These are phyloP conservation scores for Cnidoscolus chayamansa DNA, from an alignment of 441 rosid species.

Conservation along the genomic window DNA sequence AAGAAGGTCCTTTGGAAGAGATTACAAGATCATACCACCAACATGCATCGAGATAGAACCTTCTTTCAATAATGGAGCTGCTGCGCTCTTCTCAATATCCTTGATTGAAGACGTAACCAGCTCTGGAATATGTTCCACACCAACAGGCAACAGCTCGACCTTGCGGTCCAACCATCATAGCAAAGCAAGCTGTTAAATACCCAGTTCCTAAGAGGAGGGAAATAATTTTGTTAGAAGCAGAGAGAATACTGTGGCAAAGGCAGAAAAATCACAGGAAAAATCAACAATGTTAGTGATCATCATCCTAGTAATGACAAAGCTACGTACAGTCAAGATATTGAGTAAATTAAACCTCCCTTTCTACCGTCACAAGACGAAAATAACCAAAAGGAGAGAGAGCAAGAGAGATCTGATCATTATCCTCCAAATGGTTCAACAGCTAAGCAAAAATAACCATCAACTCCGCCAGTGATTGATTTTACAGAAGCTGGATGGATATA, in stretches of 20 bases:
- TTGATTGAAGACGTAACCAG: conserved; percentile 58
- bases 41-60: conserved; percentile 70
- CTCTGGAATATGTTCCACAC: conserved; percentile 89
- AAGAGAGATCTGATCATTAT: background rate
- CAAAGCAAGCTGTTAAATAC: conserved; percentile 91
- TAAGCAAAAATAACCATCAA: background rate
- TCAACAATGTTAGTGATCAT: background rate
- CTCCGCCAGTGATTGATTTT: background rate
- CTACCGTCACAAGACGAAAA: no score
- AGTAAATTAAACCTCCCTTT: background rate
- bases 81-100: conserved; percentile 65
- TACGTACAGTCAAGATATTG: background rate
- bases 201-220: conserved; percentile 62
- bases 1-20: background rate
- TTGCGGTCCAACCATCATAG: conserved; percentile 75
- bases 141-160: conserved; percentile 79
- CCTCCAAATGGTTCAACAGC: background rate
- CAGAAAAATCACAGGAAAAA: background rate
- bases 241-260: background rate
- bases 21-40: conserved; percentile 54
- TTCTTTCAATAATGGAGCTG: conserved; percentile 57
- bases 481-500: background rate
- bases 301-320: background rate
- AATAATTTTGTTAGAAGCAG: background rate
- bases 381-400: background rate